A percentile compares a stretch with the other conserved stretches of the same genome.
These are phyloP conservation scores for Asclepias syriaca DNA, from an alignment of 257 asterid species.

Conservation along the genomic window DNA sequence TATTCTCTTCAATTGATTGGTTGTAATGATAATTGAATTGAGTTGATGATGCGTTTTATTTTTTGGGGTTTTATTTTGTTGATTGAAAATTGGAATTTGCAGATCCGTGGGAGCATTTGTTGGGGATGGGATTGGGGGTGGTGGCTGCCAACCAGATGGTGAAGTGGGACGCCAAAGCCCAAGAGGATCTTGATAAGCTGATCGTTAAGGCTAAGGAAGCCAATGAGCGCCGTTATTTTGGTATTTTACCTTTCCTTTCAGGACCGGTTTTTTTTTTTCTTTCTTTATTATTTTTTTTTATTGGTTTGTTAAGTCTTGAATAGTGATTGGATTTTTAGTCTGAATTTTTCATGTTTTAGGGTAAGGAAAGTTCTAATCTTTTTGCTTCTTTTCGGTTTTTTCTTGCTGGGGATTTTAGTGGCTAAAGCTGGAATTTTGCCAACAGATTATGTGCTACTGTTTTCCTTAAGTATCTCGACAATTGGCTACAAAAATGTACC, in stretches of 20 bases:
- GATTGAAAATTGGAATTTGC: slow-evolving; percentile 13
- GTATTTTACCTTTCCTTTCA: slow-evolving; percentile 26
- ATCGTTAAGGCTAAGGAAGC: slow-evolving; percentile 79
- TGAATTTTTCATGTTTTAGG: not conserved
- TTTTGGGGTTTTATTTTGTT: not conserved
- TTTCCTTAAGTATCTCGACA: not conserved
- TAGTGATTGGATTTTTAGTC: not conserved
- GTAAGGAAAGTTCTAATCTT: no score
- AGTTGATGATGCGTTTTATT: not conserved
- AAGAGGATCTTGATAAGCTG: slow-evolving; percentile 82
- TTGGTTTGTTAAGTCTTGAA: not conserved
- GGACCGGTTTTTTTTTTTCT: not conserved
- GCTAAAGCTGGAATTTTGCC: not conserved
- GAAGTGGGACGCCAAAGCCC: slow-evolving; percentile 70
- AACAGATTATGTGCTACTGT: not conserved
- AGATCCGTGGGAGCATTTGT: slow-evolving; percentile 99
- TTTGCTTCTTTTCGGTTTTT: not conserved
- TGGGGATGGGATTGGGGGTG: slow-evolving; percentile 94
- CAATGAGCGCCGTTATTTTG: slow-evolving; percentile 92
- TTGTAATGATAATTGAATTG: not conserved
- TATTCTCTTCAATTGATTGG: not conserved
- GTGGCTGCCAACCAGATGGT: slow-evolving; percentile 80
- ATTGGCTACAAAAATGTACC: not conserved
- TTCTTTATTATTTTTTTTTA: no score
- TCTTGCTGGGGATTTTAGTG: not conserved